Evolutionary conservation across 2,329 filamentous ascomycete species (phyloP).

Genomic region (Venturia oleaginea): DNA sequence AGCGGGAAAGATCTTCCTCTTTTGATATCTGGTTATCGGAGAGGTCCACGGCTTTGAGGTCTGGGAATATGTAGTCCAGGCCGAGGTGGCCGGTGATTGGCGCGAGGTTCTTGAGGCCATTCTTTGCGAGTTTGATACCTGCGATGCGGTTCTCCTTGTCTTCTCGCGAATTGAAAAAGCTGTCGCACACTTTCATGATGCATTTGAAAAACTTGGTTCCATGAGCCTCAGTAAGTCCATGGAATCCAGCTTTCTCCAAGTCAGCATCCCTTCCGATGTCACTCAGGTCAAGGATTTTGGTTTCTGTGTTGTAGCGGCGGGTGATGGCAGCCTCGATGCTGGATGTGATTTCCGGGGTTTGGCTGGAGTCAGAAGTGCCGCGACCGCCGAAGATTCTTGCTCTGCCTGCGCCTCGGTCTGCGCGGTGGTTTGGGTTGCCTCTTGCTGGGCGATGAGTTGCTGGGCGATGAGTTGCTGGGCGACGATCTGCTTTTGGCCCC

Average conservation of each 20-base stretch:
- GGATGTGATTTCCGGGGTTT: constrained; percentile 51
- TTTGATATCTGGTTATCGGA: constrained; percentile 71
- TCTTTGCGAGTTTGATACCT: constrained; percentile 73
- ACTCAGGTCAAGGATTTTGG: constrained; percentile 78
- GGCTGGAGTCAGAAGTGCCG: constrained; percentile 35
- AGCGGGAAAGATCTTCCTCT: constrained; percentile 58
- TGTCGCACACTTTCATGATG: constrained; percentile 77
- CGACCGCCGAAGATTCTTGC: constrained; percentile 25
- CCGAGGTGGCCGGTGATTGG: constrained; percentile 57
- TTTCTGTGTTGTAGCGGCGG: constrained; percentile 60
- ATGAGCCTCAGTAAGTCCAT: background rate
- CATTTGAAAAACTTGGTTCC: constrained; percentile 59
- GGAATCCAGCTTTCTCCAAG: constrained; percentile 63
- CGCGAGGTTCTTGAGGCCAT: constrained; percentile 63
- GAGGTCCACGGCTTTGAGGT: constrained; percentile 80
- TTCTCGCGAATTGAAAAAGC: constrained; percentile 61
- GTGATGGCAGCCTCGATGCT: constrained; percentile 63
- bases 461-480: background rate
- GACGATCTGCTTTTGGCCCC: background rate
- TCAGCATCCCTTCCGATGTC: constrained; percentile 62
- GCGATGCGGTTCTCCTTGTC: constrained; percentile 70
- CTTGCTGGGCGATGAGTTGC: background rate
- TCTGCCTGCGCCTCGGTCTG: constrained; percentile 21
- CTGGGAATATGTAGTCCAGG: constrained; percentile 55
- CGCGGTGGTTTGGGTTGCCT: constrained; percentile 2